Conservation (phyloP, 805 yeast species). For the Kazachstania taianensis region DNA sequence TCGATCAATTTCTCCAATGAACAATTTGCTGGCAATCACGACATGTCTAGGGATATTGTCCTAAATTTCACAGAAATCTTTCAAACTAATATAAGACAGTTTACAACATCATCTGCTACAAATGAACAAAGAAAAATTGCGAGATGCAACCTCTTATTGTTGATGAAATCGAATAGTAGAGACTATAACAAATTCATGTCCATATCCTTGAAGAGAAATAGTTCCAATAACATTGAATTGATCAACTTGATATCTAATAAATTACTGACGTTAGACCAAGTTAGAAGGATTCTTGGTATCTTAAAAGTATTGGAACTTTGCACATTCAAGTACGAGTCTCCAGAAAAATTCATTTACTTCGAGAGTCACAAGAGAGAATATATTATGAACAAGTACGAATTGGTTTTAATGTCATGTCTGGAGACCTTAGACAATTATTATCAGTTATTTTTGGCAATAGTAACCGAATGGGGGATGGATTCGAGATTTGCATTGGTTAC, state of each 20-base stretch:
- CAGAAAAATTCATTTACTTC: slow-evolving; percentile 11
- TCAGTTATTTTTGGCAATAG: slow-evolving; percentile 11
- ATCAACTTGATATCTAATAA: slow-evolving; percentile 18
- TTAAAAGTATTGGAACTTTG: slow-evolving; percentile 10
- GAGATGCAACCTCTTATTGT: slow-evolving; percentile 15
- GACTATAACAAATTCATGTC: slow-evolving; percentile 28
- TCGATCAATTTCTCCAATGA: slow-evolving; percentile 7
- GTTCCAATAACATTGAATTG: slow-evolving; percentile 15
- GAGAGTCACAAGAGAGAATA: slow-evolving; percentile 17
- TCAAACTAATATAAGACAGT: slow-evolving; percentile 21
- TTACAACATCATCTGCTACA: slow-evolving; percentile 6
- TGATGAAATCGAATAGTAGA: slow-evolving; percentile 14
- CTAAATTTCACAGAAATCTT: slow-evolving; percentile 21
- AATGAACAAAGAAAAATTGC: slow-evolving; percentile 6
- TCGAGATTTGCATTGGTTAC: slow-evolving; percentile 9
- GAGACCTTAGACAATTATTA: slow-evolving; percentile 8
- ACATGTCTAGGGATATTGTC: slow-evolving; percentile 3
- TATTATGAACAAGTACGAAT: slow-evolving; percentile 14
- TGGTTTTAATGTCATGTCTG: slow-evolving; percentile 12
- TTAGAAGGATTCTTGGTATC: slow-evolving; percentile 18
- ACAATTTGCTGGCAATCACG: slow-evolving; percentile 1
- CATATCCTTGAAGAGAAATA: slow-evolving; percentile 24
- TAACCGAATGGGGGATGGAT: slow-evolving; percentile 16
- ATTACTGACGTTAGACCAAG: slow-evolving; percentile 21
- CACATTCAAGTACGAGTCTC: slow-evolving; percentile 4